Conservation (phyloP, 805 yeast genomes). For the Myxozyma monticola region DNA sequence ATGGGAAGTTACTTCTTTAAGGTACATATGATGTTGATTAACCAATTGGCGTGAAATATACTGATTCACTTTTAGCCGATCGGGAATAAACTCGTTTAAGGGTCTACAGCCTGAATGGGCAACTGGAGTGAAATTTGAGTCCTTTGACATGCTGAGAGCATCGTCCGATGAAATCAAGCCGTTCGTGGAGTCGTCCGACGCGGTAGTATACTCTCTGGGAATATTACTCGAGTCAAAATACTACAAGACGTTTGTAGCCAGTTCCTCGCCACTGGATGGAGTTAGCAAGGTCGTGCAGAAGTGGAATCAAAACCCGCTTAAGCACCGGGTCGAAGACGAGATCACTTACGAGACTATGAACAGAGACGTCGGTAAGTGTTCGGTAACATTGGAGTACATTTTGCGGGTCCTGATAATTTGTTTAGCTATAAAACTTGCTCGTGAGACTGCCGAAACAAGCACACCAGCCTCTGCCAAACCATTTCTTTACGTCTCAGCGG, state of each 20-base stretch:
- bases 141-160: conserved; percentile 11
- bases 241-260: conserved; percentile 22
- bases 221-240: conserved; percentile 23
- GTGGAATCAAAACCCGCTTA: conserved; percentile 25
- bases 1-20: conserved; percentile 25
- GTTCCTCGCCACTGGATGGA: conserved; percentile 18
- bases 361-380: conserved; percentile 19
- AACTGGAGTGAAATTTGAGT: conserved; percentile 11
- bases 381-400: neutral
- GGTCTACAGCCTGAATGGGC: conserved; percentile 20
- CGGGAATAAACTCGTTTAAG: conserved; percentile 10
- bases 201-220: conserved; percentile 24
- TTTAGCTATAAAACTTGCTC: conserved; percentile 19
- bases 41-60: neutral
- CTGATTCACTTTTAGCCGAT: conserved; percentile 20
- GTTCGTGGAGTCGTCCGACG: conserved; percentile 14
- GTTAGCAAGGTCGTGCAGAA: conserved; percentile 12
- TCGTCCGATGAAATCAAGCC: conserved; percentile 10
- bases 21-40: conserved; percentile 2
- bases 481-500: conserved; percentile 23
- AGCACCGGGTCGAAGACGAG: conserved; percentile 19
- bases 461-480: conserved; percentile 14
- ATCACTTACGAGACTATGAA: conserved; percentile 22
- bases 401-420: neutral
- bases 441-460: conserved; percentile 2